These are phyloP conservation scores for Lactuca sativa DNA, from an alignment of 129 eudicot genomes.

Conservation along the genomic window DNA sequence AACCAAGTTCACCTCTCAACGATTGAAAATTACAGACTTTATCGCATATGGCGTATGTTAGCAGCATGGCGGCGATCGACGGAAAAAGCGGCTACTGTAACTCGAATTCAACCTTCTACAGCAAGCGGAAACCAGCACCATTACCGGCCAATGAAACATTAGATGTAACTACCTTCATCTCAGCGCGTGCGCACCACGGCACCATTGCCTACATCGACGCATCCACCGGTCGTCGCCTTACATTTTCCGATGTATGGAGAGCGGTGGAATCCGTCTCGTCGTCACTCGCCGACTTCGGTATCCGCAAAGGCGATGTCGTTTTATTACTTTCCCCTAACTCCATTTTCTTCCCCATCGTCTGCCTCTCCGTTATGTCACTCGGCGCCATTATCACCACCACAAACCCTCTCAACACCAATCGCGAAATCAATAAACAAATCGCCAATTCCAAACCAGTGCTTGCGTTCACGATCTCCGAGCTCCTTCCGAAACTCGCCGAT, in stretches of 20 bases:
- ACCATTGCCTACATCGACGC: conserved; percentile 82
- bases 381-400: conserved; percentile 94
- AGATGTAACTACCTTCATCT: conserved; percentile 89
- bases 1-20: too few relatives aligned
- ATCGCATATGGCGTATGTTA: conserved; percentile 27
- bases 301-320: conserved; percentile 80
- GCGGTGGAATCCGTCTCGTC: conserved; percentile 73
- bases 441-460: conserved; percentile 74
- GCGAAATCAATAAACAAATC: conserved; percentile 78
- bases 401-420: conserved; percentile 70
- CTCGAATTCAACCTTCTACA: conserved; percentile 71
- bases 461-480: conserved; percentile 61
- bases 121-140: conserved; percentile 75
- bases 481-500: conserved; percentile 54
- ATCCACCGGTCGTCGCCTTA: conserved; percentile 63
- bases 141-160: conserved; percentile 49
- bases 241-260: conserved; percentile 68
- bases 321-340: conserved; percentile 88
- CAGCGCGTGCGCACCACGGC: conserved; percentile 80
- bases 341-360: conserved; percentile 77
- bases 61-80: conserved; percentile 40
- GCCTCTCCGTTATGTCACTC: conserved; percentile 86
- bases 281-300: conserved; percentile 51
- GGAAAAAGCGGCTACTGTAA: conserved; percentile 61
- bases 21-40: background rate